Evolutionary conservation across 805 yeast species (phyloP).

Genomic region (Kregervanrija fluxuum): DNA sequence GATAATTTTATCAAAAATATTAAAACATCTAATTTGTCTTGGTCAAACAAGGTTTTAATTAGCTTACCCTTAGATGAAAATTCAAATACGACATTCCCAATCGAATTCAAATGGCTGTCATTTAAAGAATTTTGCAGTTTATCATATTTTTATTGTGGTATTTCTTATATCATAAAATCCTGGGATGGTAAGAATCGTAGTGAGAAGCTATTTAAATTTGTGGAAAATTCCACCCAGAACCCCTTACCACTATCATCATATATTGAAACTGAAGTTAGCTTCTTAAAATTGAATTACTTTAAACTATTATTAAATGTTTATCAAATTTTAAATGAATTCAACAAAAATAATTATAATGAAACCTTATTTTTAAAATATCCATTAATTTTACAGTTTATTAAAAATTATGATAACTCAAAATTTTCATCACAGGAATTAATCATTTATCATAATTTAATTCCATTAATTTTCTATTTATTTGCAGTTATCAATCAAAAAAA

Average conservation of each 20-base stretch:
- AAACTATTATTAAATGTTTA: conserved; percentile 29
- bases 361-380: neutral
- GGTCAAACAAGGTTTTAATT: neutral
- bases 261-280: conserved; percentile 19
- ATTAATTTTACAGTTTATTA: conserved; percentile 26
- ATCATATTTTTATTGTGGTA: conserved; percentile 36
- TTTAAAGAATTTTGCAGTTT: conserved; percentile 35
- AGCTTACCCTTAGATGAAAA: conserved; percentile 2
- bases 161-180: conserved; percentile 30
- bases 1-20: conserved; percentile 24
- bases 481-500: conserved; percentile 33
- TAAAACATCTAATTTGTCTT: conserved; percentile 17
- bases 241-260: neutral
- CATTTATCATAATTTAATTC: conserved; percentile 30
- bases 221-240: neutral
- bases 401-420: conserved; percentile 28
- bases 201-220: conserved; percentile 24
- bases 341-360: conserved; percentile 18
- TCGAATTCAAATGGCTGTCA: conserved; percentile 33
- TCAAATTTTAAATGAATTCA: conserved; percentile 31
- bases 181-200: conserved; percentile 30
- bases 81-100: conserved; percentile 12
- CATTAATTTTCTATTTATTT: conserved; percentile 32
- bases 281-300: conserved; percentile 26
- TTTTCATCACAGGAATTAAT: conserved; percentile 34